phyloP scores from a whole-genome alignment of 306 rosid genomes.

The Trifolium pratense region DNA sequence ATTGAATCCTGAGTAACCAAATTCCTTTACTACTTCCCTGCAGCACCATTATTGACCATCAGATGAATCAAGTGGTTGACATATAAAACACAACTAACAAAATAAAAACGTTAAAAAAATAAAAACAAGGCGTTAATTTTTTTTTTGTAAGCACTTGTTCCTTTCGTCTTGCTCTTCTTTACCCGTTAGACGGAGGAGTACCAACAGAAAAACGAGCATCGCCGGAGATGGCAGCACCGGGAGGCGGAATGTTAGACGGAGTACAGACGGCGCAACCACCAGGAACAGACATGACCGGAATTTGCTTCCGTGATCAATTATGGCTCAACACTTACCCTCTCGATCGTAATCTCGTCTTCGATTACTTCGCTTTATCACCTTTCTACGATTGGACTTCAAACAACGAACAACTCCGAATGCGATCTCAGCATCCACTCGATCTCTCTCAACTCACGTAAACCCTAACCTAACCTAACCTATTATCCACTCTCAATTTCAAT shows the following conservation, averaged over 20 bases:
- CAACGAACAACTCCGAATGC: constrained; percentile 90
- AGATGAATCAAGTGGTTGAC: no score
- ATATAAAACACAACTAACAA: no score
- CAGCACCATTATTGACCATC: no score
- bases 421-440: constrained; percentile 90
- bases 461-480: background rate
- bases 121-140: no score
- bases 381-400: constrained; percentile 93
- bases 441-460: constrained; percentile 70
- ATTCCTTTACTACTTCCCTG: no score
- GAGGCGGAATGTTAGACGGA: constrained; percentile 52
- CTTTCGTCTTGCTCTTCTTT: no score
- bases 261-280: constrained; percentile 62
- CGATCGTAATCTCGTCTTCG: constrained; percentile 90
- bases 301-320: constrained; percentile 88
- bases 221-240: constrained; percentile 62
- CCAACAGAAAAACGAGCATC: background rate
- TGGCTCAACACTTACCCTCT: constrained; percentile 93
- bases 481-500: background rate
- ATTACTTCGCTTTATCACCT: constrained; percentile 91
- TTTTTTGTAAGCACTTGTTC: no score
- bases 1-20: no score
- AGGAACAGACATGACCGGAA: constrained; percentile 94
- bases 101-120: no score
- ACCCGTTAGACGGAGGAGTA: no score